phyloP scores from a whole-genome alignment of 257 asterid species.

The Solanum chilense region DNA sequence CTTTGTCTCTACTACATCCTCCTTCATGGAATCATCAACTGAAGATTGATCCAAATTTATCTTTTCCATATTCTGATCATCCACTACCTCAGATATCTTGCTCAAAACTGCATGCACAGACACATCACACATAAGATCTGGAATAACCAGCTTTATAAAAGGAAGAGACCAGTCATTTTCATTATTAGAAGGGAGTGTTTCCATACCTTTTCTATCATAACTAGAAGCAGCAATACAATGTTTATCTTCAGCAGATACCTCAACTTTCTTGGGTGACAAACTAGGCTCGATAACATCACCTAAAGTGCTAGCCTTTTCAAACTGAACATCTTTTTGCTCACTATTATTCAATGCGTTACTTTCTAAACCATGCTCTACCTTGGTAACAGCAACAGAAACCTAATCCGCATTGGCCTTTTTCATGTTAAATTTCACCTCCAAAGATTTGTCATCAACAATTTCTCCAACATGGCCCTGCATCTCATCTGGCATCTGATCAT shows the following conservation, averaged over 20 bases:
- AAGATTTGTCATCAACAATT: conserved; percentile 9
- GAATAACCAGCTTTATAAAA: not conserved
- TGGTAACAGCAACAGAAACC: conserved; percentile 5
- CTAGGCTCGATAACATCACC: not conserved
- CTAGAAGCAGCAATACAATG: not conserved
- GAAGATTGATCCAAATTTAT: conserved; percentile 24
- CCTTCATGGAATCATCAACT: conserved; percentile 29
- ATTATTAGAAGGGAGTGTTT: not conserved
- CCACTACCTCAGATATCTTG: conserved; percentile 5
- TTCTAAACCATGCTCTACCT: conserved; percentile 4
- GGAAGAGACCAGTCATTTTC: not conserved
- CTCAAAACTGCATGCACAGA: not conserved
- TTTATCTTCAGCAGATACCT: conserved; percentile 1
- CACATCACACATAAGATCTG: not conserved
- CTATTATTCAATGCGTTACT: conserved; percentile 5
- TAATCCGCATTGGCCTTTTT: conserved; percentile 15
- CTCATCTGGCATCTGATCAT: conserved; percentile 6
- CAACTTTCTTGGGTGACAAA: conserved; percentile 6
- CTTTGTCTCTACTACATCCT: conserved; percentile 14
- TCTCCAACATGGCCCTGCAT: conserved; percentile 14
- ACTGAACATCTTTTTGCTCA: not conserved
- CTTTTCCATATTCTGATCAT: conserved; percentile 20
- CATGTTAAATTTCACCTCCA: conserved; percentile 2
- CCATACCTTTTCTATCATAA: conserved; percentile 1
- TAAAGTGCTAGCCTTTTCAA: not conserved